These are phyloP conservation scores for Logfia minima DNA, from an alignment of 129 eudicot genomes.

Conservation along the genomic window DNA sequence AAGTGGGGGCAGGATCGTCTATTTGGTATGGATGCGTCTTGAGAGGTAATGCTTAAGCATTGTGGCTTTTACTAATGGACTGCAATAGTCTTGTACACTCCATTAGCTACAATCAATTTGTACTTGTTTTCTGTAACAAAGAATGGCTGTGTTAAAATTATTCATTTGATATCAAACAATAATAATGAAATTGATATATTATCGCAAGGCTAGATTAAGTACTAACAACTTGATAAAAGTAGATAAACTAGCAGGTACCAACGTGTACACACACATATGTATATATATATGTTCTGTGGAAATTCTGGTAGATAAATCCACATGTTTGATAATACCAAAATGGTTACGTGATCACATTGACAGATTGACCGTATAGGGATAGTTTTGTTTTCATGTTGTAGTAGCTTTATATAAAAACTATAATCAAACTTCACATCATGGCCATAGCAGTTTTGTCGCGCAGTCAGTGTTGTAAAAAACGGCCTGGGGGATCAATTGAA, in stretches of 20 bases:
- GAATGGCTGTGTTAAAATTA: not conserved
- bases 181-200: not conserved
- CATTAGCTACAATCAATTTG: not conserved
- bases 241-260: not conserved
- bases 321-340: conserved; percentile 10
- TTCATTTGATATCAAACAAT: conserved; percentile 1
- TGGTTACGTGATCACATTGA: not conserved
- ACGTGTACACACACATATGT: not conserved
- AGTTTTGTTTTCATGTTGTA: not conserved
- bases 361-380: not conserved
- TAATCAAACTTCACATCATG: not conserved
- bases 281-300: not conserved
- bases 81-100: not conserved
- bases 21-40: conserved; percentile 84
- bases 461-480: too few relatives aligned
- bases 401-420: not conserved
- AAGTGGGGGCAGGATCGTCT: conserved; percentile 64
- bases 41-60: conserved; percentile 52
- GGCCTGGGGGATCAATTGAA: too few relatives aligned
- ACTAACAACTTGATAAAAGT: not conserved
- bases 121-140: not conserved
- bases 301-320: not conserved
- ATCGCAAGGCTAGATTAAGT: not conserved
- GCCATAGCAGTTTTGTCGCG: not conserved
- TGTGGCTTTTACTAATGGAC: not conserved